Evolutionary conservation across 148 eudicot genomes (phyloP), one percentile per base, ranked within the genome.

Genomic region (Nepenthes mirabilis): DNA sequence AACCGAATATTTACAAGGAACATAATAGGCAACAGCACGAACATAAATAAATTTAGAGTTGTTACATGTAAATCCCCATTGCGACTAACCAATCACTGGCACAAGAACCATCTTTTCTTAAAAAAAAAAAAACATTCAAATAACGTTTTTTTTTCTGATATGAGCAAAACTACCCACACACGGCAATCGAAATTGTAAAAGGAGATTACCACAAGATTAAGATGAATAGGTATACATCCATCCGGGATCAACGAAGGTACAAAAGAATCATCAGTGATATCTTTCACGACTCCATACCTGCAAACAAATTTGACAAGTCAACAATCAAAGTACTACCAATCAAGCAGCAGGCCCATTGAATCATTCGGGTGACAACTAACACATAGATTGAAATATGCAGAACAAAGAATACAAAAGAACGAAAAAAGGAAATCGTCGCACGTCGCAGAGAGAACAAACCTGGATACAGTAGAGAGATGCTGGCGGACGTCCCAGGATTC

Each of bases 161-260:
- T 49, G 40, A 37, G 56, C 1, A 6, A 7, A 64, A 11, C 6
- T 1, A 43, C 34, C 10, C 34, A 33, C 40, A 61, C 5, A n/a
- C 34, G 12, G 34, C 3, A 45, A 34, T 49, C 33, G 1, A 43
- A 32, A 32, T 40, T 43, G 43, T 6, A 59, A 14, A 8, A 11
- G 7, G 3, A 53, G 35, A 76, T 78, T 88, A 93, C 98, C 98
- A 93, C 82, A 62, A 93, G 89, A 76, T 93, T 93, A 33, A 93
- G 75, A 75, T 93, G 98, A 68, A 93, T 80, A 10, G 98, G 89
- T 11, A 72, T 76, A 70, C 98, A 93, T 45, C 69, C 79, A 74
- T 82, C 81, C n/a, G 90, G 85, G 62, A 86, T 79, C 11, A 34
- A 63, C 47, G 87, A 71, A 43, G 91, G 80, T 34, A 66, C 77